A percentile compares a stretch with the other conserved stretches of the same genome.
phyloP scores from a whole-genome alignment of 2,329 filamentous ascomycete genomes.

The Pestalotiopsis sp. region DNA sequence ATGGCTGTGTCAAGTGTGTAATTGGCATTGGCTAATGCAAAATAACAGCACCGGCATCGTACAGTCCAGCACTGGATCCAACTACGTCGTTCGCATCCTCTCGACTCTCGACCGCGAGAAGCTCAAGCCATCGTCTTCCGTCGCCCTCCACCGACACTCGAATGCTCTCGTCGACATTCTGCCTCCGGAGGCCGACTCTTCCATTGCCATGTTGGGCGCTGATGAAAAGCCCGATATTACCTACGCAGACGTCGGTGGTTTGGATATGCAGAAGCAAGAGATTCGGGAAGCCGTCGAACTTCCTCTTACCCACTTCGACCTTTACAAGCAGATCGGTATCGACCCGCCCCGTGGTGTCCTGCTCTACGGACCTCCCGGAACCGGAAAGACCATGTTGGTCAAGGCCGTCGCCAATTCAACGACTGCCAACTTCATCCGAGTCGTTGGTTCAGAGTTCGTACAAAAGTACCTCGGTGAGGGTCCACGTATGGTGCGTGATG shows the following conservation, averaged over 20 bases:
- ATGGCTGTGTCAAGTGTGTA: too few relatives aligned
- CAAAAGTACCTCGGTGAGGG: slow-evolving; percentile 99
- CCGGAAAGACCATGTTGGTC: slow-evolving; percentile 86
- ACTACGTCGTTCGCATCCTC: slow-evolving; percentile 98
- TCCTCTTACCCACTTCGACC: slow-evolving; percentile 94
- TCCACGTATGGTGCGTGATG: slow-evolving; percentile 97
- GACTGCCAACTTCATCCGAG: slow-evolving; percentile 96
- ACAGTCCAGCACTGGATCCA: slow-evolving; percentile 96
- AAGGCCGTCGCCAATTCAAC: slow-evolving; percentile 99
- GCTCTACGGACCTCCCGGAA: slow-evolving; percentile 92
- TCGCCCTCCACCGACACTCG: slow-evolving; percentile 96
- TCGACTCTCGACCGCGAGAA: slow-evolving; percentile 98
- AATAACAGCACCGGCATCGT: slow-evolving; percentile 86
- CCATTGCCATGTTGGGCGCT: slow-evolving; percentile 94
- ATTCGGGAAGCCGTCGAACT: slow-evolving; percentile 97
- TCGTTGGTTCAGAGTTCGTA: slow-evolving; percentile 97
- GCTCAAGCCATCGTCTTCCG: slow-evolving; percentile 96
- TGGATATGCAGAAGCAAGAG: slow-evolving; percentile 99
- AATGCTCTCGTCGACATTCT: slow-evolving; percentile 98
- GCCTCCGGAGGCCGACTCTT: slow-evolving; percentile 97
- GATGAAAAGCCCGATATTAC: slow-evolving; percentile 99
- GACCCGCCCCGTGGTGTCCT: slow-evolving; percentile 96
- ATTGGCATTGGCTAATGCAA: not conserved
- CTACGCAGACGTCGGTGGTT: slow-evolving; percentile 94
- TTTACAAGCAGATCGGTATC: slow-evolving; percentile 99